A percentile compares a stretch with the other conserved stretches of the same genome.
These are phyloP conservation scores for Parasarocladium wereldwijsianum DNA, from an alignment of 2,329 filamentous ascomycete genomes.

Conservation along the genomic window DNA sequence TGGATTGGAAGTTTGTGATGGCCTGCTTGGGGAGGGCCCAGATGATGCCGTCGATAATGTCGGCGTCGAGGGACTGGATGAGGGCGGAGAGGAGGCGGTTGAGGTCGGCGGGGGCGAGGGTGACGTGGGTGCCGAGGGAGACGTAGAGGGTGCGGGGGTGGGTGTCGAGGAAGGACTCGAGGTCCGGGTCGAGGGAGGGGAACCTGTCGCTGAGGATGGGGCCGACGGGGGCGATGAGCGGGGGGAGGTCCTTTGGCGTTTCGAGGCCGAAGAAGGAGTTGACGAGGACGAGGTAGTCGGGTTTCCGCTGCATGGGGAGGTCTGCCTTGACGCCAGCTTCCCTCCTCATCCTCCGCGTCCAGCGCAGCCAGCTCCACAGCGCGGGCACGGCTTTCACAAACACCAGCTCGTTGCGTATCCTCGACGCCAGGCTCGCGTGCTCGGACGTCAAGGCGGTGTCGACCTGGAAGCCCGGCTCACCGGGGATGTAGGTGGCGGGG, in stretches of 20 bases:
- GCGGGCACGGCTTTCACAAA: conserved; percentile 15
- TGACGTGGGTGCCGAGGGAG: conserved; percentile 26
- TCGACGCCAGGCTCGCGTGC: conserved; percentile 19
- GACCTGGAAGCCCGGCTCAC: conserved; percentile 24
- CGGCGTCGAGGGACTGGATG: conserved; percentile 10
- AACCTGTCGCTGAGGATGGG: conserved; percentile 23
- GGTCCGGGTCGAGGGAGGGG: conserved; percentile 13
- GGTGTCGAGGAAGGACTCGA: conserved; percentile 15
- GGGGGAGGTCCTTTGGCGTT: conserved; percentile 24
- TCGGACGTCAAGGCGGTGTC: conserved; percentile 21
- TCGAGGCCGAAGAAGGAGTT: conserved; percentile 30
- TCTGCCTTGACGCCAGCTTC: conserved; percentile 16
- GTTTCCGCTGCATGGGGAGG: conserved; percentile 17
- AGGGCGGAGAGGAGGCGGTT: conserved; percentile 18
- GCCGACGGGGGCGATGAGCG: conserved; percentile 21
- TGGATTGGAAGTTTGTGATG: conserved; percentile 10
- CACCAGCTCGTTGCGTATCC: conserved; percentile 20
- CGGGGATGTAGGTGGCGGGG: conserved; percentile 23
- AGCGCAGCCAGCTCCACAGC: conserved; percentile 15
- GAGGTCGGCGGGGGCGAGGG: conserved; percentile 15
- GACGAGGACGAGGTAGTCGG: conserved; percentile 24
- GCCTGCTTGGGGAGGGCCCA: conserved; percentile 17
- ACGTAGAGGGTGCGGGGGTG: conserved; percentile 22
- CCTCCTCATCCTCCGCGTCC: conserved; percentile 18
- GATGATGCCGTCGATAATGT: conserved; percentile 22